Conservation (phyloP, 495 filamentous ascomycete genomes). For the Neurospora sp. region DNA sequence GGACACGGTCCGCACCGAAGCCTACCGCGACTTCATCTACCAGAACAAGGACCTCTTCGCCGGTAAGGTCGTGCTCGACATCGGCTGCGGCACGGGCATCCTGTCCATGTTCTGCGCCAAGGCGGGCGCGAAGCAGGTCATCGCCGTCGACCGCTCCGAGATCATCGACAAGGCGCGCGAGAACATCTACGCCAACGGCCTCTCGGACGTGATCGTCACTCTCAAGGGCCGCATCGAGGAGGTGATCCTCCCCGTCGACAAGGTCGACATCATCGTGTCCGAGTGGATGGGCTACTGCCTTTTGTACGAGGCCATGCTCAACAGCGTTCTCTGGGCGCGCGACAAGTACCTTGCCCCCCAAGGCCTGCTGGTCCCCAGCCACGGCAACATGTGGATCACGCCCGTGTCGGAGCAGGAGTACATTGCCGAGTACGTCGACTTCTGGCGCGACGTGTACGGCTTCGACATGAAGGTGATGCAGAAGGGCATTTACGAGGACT, state of each 20-base stretch:
- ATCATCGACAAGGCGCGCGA: slow-evolving; percentile 93
- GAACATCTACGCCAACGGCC: slow-evolving; percentile 79
- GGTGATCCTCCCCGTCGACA: slow-evolving; percentile 70
- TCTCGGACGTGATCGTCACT: slow-evolving; percentile 76
- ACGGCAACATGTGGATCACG: slow-evolving; percentile 81
- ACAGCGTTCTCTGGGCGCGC: slow-evolving; percentile 87
- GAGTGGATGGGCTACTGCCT: slow-evolving; percentile 99
- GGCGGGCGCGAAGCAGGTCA: slow-evolving; percentile 87
- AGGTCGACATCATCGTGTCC: slow-evolving; percentile 97
- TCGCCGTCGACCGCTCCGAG: slow-evolving; percentile 93
- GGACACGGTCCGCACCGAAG: slow-evolving; percentile 89
- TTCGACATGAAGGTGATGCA: slow-evolving; percentile 94
- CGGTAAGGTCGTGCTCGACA: slow-evolving; percentile 94
- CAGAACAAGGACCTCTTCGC: slow-evolving; percentile 93
- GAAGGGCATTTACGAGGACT: slow-evolving; percentile 71
- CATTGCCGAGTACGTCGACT: slow-evolving; percentile 81
- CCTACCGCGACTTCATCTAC: slow-evolving; percentile 97
- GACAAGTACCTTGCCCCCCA: slow-evolving; percentile 75
- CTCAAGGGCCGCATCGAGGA: slow-evolving; percentile 97
- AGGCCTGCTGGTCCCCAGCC: slow-evolving; percentile 85
- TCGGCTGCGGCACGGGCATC: slow-evolving; percentile 88
- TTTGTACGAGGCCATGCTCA: slow-evolving; percentile 96
- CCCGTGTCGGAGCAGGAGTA: slow-evolving; percentile 82
- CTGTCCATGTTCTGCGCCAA: slow-evolving; percentile 85
- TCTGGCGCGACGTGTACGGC: slow-evolving; percentile 98